These are phyloP conservation scores for Achlya hypogyna DNA, from an alignment of 352 stramenopile species.

Conservation along the genomic window DNA sequence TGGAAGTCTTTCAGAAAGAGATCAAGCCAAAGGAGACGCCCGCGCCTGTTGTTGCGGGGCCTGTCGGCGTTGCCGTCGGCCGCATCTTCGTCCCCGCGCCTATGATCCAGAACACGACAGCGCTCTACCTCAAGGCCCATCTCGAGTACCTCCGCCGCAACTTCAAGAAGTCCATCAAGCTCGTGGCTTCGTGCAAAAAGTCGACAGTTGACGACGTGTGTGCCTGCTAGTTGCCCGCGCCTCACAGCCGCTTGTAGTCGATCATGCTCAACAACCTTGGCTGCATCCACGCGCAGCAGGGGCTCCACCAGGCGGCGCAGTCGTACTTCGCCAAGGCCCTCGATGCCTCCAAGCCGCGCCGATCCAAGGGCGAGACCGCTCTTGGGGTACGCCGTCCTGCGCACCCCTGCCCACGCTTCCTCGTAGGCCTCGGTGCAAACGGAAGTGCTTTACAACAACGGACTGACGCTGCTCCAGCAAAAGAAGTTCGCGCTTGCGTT, in stretches of 20 bases:
- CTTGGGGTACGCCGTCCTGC: not conserved
- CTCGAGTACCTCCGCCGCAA: slow-evolving; percentile 91
- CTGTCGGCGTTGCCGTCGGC: slow-evolving; percentile 36
- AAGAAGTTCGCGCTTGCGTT: slow-evolving; percentile 77
- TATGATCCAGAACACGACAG: slow-evolving; percentile 81
- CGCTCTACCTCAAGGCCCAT: slow-evolving; percentile 89
- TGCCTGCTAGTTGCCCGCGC: not conserved
- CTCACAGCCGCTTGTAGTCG: slow-evolving; percentile 29
- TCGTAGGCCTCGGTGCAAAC: slow-evolving; percentile 59
- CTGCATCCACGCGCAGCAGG: slow-evolving; percentile 89
- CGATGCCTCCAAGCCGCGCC: slow-evolving; percentile 31
- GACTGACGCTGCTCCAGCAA: slow-evolving; percentile 79
- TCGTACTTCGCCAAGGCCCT: slow-evolving; percentile 86
- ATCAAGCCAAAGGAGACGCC: slow-evolving; percentile 48
- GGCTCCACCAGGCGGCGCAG: slow-evolving; percentile 81
- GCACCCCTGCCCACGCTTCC: not conserved
- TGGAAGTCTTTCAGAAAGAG: slow-evolving; percentile 90
- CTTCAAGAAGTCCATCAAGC: slow-evolving; percentile 92
- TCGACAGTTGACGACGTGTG: slow-evolving; percentile 68
- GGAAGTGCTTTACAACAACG: slow-evolving; percentile 91
- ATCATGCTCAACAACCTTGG: slow-evolving; percentile 88
- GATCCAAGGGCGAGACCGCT: not conserved
- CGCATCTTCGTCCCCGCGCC: slow-evolving; percentile 65
- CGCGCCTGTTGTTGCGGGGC: not conserved
- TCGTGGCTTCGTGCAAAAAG: slow-evolving; percentile 84